These are phyloP conservation scores for Nothophoma quercina DNA, from an alignment of 2,329 filamentous ascomycete genomes.

Conservation along the genomic window DNA sequence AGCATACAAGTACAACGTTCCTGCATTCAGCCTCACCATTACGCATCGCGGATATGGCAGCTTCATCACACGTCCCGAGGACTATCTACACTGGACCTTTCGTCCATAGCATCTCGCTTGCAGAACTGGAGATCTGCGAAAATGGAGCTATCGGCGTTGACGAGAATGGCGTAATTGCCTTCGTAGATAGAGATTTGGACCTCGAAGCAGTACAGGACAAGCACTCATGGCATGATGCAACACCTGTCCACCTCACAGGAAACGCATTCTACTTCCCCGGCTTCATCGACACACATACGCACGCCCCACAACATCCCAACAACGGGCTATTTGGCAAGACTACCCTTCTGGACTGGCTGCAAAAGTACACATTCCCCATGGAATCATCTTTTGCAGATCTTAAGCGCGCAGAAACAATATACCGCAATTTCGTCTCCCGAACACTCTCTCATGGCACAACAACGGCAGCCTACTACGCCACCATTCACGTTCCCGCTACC, in stretches of 20 bases:
- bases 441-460: slow-evolving; percentile 92
- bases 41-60: slow-evolving; percentile 33
- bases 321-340: slow-evolving; percentile 91
- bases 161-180: slow-evolving; percentile 61
- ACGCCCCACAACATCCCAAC: slow-evolving; percentile 95
- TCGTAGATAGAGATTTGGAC: slow-evolving; percentile 51
- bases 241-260: slow-evolving; percentile 50
- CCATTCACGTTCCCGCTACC: slow-evolving; percentile 84
- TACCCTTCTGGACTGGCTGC: slow-evolving; percentile 91
- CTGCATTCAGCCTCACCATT: slow-evolving; percentile 4
- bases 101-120: slow-evolving; percentile 62
- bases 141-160: slow-evolving; percentile 60
- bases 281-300: slow-evolving; percentile 92
- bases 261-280: slow-evolving; percentile 84
- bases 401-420: slow-evolving; percentile 72
- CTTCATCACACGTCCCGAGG: slow-evolving; percentile 35
- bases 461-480: slow-evolving; percentile 93
- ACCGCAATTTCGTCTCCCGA: slow-evolving; percentile 77
- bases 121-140: slow-evolving; percentile 58
- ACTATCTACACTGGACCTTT: slow-evolving; percentile 68
- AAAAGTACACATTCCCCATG: slow-evolving; percentile 93
- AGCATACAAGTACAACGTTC: not conserved
- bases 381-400: slow-evolving; percentile 76
- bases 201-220: slow-evolving; percentile 33
- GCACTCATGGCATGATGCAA: slow-evolving; percentile 50